phyloP scores from a whole-genome alignment of 352 stramenopile species.

The Phytophthora foliorum region DNA sequence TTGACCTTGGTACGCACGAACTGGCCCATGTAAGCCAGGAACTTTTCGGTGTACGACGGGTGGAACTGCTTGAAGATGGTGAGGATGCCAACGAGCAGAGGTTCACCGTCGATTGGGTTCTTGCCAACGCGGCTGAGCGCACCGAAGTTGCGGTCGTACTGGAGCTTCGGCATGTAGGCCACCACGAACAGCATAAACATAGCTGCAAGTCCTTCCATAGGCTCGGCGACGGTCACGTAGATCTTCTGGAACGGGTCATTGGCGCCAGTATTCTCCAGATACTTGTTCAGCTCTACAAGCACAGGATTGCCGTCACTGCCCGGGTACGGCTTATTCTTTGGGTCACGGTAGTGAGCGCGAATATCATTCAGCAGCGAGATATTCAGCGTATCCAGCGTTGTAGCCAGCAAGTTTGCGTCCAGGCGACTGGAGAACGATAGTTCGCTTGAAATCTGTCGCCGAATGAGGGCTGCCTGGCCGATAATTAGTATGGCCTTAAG shows the following conservation, averaged over 20 bases:
- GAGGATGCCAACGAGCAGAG: conserved; percentile 91
- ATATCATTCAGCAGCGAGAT: conserved; percentile 92
- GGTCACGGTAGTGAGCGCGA: conserved; percentile 85
- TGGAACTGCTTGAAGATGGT: conserved; percentile 97
- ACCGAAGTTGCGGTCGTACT: conserved; percentile 93
- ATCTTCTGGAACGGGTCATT: conserved; percentile 96
- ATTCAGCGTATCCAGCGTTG: conserved; percentile 92
- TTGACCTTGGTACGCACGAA: conserved; percentile 93
- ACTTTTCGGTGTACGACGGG: conserved; percentile 94
- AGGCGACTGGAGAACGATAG: conserved; percentile 91
- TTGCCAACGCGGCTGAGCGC: conserved; percentile 90
- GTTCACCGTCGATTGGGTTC: conserved; percentile 94
- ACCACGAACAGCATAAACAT: conserved; percentile 95
- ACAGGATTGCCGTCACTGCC: conserved; percentile 83
- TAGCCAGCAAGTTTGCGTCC: conserved; percentile 93
- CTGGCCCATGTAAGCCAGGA: conserved; percentile 94
- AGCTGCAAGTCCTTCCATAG: conserved; percentile 91
- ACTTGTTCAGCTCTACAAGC: conserved; percentile 92
- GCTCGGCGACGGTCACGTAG: conserved; percentile 94
- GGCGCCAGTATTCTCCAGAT: conserved; percentile 92
- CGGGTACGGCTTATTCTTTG: conserved; percentile 85
- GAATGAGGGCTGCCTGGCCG: conserved; percentile 94
- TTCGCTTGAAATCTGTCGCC: conserved; percentile 93
- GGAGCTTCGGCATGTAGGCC: conserved; percentile 94
- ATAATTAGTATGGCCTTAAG: conserved; percentile 94